Percentiles rank a stretch among this genome's conserved stretches.
Evolutionary conservation across 2,329 filamentous ascomycete genomes (phyloP).

Genomic region (Microdochium nivale): DNA sequence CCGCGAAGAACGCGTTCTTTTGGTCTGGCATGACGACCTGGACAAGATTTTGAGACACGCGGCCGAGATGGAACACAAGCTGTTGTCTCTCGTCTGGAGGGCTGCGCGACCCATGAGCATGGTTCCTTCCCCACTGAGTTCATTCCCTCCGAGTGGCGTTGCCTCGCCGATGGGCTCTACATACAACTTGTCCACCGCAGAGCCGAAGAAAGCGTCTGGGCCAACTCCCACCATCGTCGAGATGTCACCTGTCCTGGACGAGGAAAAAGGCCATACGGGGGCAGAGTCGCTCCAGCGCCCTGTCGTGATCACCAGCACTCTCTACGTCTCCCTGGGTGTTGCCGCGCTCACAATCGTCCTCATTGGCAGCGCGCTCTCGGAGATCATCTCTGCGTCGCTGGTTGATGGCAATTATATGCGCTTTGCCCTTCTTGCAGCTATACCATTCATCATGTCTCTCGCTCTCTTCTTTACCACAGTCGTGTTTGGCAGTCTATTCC

Average conservation of each 20-base stretch:
- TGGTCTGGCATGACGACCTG: constrained; percentile 34
- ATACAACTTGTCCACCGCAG: not conserved
- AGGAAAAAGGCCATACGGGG: constrained; percentile 14
- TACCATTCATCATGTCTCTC: constrained; percentile 26
- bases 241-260: constrained; percentile 9
- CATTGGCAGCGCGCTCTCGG: constrained; percentile 24
- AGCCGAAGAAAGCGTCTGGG: constrained; percentile 3
- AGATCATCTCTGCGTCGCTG: constrained; percentile 28
- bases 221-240: constrained; percentile 7
- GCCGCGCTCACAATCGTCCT: constrained; percentile 27
- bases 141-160: not conserved
- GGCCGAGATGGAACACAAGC: constrained; percentile 21
- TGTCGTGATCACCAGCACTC: constrained; percentile 23
- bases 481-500: constrained; percentile 5
- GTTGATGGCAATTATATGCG: constrained; percentile 28
- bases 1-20: constrained; percentile 28
- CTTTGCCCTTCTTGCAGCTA: constrained; percentile 23
- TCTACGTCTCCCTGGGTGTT: constrained; percentile 29
- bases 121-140: constrained; percentile 1
- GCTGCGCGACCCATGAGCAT: constrained; percentile 7
- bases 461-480: constrained; percentile 13
- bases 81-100: constrained; percentile 22
- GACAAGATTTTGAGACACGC: constrained; percentile 29
- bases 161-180: not conserved
- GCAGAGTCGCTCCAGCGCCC: constrained; percentile 32